These are phyloP conservation scores for Botrytis medusae DNA, from an alignment of 2,329 filamentous ascomycete species.

Conservation along the genomic window DNA sequence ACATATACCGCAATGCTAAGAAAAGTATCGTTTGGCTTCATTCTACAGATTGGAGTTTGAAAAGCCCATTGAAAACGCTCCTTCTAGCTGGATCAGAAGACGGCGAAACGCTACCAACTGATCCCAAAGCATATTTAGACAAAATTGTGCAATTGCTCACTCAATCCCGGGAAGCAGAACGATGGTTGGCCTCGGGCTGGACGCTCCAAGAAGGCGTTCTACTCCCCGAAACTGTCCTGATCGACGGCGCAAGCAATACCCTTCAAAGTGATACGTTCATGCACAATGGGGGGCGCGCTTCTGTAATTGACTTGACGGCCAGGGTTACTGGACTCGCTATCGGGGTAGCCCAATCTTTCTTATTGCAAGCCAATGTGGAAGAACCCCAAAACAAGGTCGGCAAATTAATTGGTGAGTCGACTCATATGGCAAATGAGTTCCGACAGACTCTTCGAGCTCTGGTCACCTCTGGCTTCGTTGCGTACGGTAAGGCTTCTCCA, in stretches of 20 bases:
- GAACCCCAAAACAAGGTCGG: neutral
- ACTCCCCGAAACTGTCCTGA: neutral
- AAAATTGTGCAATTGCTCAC: neutral
- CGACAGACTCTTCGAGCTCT: neutral
- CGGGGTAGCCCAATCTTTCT: neutral
- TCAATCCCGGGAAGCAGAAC: neutral
- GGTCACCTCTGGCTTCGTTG: neutral
- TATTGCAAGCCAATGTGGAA: neutral
- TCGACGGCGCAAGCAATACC: neutral
- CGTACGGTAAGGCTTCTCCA: neutral
- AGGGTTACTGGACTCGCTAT: neutral
- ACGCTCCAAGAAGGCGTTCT: neutral
- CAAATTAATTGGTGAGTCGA: neutral
- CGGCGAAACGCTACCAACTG: neutral
- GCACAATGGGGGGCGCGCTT: neutral
- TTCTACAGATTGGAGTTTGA: neutral
- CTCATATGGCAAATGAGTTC: neutral
- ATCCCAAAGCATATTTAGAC: neutral
- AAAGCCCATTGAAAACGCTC: neutral
- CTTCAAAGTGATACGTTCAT: neutral
- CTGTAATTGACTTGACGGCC: constrained; percentile 1
- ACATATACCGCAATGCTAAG: neutral
- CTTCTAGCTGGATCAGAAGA: neutral
- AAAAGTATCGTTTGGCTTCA: constrained; percentile 11
- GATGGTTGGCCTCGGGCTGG: neutral